Percentiles rank a stretch among this genome's conserved stretches.
Evolutionary conservation across 805 yeast species (phyloP).

Genomic region (Ogataea salicorniae): DNA sequence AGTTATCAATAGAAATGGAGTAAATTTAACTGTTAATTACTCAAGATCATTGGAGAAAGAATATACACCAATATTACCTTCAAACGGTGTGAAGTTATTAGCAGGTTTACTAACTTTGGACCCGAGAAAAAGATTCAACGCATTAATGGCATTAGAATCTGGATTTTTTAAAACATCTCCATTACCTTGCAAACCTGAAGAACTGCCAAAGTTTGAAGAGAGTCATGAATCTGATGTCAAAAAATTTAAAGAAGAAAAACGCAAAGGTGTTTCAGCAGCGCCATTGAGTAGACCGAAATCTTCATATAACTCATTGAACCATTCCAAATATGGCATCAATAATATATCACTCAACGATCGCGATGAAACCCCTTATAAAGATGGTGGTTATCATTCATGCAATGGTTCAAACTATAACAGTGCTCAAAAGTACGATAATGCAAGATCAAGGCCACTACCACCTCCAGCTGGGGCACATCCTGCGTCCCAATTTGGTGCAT

Average conservation of each 20-base stretch:
- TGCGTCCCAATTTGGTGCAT: background rate
- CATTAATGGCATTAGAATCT: constrained; percentile 69
- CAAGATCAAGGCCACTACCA: background rate
- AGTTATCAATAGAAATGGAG: constrained; percentile 51
- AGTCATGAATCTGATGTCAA: constrained; percentile 84
- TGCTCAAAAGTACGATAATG: no score
- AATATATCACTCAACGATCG: constrained; percentile 2
- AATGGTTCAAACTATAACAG: no score
- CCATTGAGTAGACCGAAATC: constrained; percentile 2
- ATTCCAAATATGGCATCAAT: constrained; percentile 15
- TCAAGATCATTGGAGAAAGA: constrained; percentile 42
- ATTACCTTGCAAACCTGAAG: constrained; percentile 47
- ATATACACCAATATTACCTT: constrained; percentile 35
- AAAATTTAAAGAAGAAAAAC: constrained; percentile 40
- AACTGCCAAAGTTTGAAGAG: constrained; percentile 69
- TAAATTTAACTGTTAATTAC: constrained; percentile 27
- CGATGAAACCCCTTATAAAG: background rate
- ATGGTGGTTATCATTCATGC: background rate
- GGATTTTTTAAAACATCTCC: constrained; percentile 67
- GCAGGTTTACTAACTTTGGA: constrained; percentile 60
- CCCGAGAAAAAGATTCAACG: constrained; percentile 71
- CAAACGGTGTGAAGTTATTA: constrained; percentile 50
- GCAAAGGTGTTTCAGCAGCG: constrained; percentile 3
- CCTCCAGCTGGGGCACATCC: background rate
- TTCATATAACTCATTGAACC: constrained; percentile 13